Base-by-base conservation (phyloP, 352 stramenopile genomes). In the Pythium monospermum region DNA sequence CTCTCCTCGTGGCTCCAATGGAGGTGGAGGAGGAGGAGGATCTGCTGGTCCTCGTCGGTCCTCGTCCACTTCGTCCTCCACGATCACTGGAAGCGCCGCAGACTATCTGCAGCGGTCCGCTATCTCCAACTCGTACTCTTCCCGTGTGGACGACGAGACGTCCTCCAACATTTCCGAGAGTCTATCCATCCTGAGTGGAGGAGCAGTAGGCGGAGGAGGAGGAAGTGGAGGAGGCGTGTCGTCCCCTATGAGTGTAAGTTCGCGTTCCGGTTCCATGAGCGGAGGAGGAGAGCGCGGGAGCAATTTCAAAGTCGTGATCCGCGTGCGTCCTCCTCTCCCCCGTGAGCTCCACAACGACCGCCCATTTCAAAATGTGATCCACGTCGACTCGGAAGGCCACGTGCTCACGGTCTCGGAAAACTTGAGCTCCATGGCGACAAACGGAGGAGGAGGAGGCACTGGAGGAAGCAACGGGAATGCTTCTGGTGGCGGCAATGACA, bases 251-350 rank as follows among this genome's bases (percentile, higher is more conserved):
- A 68, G 63, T 23, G 53, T 70, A 22, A 50, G 53, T 47, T 70
- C 56, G 6, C 57, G 49, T 10, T 65, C 50, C 1, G 50, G 57
- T 18, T 65, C 57, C 10, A 47, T 59, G 30, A 6, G 42, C 5
- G 43, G 49, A 2, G 23, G 1, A 6, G 31, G 40, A 33, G 49
- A 59, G 23, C 76, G 79, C 8, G 79, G 79, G 2, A 84, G 73
- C 50, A 95, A 95, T 64, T 95, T 96, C 59, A 95, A 95, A 47
- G 90, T 97, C 38, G 90, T 97, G n/a, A 94, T 97, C 52, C 80
- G 90, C 39, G 85, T 96, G 22, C 82, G 90, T 1, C 90, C 90
- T 1, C 89, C 89, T 2, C 58, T 97, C 18, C 83, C 85, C 1
- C 67, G 90, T 25, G 90, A 97, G 57, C 69, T 97, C 1, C 76